Conservation (phyloP, 2,329 filamentous ascomycete species). For the Byssochlamys sp. region DNA sequence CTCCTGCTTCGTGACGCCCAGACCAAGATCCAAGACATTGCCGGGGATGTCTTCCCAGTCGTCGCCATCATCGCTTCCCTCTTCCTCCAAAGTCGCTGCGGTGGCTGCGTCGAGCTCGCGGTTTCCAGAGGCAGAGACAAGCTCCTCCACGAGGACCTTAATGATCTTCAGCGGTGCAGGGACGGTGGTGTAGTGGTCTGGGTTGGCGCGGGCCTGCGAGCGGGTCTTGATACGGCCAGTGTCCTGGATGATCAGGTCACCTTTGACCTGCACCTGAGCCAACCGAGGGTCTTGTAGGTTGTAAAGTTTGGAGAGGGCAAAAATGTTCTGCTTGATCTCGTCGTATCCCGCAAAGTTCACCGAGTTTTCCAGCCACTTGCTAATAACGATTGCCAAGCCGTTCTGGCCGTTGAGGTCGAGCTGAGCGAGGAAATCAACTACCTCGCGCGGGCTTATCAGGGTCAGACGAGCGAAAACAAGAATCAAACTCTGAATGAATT, state of each 20-base stretch:
- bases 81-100: constrained; percentile 50
- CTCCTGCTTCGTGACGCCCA: constrained; percentile 59
- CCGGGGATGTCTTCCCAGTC: constrained; percentile 83
- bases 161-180: constrained; percentile 87
- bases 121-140: constrained; percentile 65
- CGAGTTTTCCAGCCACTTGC: constrained; percentile 95
- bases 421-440: constrained; percentile 81
- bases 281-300: constrained; percentile 74
- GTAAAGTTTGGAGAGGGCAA: constrained; percentile 85
- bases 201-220: constrained; percentile 77
- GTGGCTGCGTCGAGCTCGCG: constrained; percentile 45
- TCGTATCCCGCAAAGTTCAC: constrained; percentile 97
- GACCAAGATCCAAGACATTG: constrained; percentile 65
- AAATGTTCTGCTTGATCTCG: constrained; percentile 91
- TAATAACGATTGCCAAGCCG: constrained; percentile 78
- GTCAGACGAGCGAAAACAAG: constrained; percentile 88
- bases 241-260: constrained; percentile 72
- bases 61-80: constrained; percentile 60
- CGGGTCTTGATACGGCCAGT: constrained; percentile 85
- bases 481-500: constrained; percentile 91
- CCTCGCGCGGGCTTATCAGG: constrained; percentile 72
- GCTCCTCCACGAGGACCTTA: constrained; percentile 88
- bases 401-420: constrained; percentile 66
- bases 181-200: constrained; percentile 80
- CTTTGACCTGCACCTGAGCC: constrained; percentile 72